Conservation (phyloP, 306 rosid genomes). For the Canavalia ensiformis region DNA sequence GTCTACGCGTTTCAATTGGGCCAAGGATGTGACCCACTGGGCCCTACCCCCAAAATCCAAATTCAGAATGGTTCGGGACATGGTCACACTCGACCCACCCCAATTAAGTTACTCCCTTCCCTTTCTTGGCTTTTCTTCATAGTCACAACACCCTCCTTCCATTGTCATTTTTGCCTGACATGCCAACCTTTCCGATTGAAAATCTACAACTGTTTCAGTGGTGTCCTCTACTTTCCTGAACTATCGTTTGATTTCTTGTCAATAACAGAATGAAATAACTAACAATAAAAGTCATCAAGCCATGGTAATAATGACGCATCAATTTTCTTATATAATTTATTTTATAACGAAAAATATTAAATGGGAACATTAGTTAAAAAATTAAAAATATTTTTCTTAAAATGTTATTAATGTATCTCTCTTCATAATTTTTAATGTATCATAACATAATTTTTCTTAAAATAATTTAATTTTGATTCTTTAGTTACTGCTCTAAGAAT, state of each 20-base stretch:
- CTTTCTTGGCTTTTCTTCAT: constrained; percentile 9
- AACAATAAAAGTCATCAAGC: background rate
- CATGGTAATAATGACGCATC: background rate
- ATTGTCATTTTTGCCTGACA: constrained; percentile 35
- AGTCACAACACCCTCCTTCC: constrained; percentile 22
- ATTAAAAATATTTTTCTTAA: too few relatives aligned
- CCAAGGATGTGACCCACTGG: constrained; percentile 23
- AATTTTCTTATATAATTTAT: too few relatives aligned
- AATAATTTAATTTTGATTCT: too few relatives aligned
- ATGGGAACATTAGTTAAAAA: too few relatives aligned
- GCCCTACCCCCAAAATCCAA: constrained; percentile 20
- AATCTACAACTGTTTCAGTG: background rate
- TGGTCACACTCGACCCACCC: constrained; percentile 38
- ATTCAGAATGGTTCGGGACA: constrained; percentile 21
- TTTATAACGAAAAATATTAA: too few relatives aligned
- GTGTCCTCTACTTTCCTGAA: background rate
- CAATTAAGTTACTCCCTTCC: background rate
- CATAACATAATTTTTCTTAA: too few relatives aligned
- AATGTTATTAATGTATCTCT: too few relatives aligned
- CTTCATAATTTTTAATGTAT: too few relatives aligned
- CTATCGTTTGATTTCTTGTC: background rate
- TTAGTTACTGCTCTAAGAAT: too few relatives aligned
- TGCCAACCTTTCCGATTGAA: constrained; percentile 32
- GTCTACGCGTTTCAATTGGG: constrained; percentile 31
- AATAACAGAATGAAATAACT: background rate